Percentiles rank a stretch among this genome's conserved stretches.
Conservation (phyloP, 75 land plant genomes). For the Cunninghamia lanceolata region DNA sequence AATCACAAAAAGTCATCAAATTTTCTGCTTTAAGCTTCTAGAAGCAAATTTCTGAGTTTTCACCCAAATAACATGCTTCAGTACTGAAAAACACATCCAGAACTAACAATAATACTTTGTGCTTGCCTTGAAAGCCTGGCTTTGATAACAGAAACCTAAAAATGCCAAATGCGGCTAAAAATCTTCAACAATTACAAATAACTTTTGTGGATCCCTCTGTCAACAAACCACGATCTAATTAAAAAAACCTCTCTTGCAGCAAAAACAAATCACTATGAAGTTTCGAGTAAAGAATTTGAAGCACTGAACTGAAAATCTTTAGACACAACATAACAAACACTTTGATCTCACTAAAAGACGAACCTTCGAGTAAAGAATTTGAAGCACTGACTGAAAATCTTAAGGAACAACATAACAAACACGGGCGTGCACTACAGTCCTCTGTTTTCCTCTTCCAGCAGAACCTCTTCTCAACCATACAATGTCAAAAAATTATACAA, state of each 20-base stretch:
- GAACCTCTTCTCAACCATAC: background rate
- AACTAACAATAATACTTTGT: background rate
- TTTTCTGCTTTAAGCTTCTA: no score
- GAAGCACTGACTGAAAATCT: no score
- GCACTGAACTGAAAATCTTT: background rate
- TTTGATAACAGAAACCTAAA: background rate
- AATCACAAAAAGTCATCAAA: no score
- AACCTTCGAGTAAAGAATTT: no score
- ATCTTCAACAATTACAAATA: background rate
- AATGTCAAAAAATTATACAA: background rate
- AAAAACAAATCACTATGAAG: background rate
- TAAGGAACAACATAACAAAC: no score
- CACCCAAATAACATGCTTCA: no score
- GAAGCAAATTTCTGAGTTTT: background rate
- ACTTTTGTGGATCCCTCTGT: background rate
- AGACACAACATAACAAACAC: background rate
- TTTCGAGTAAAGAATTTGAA: background rate
- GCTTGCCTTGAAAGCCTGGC: background rate
- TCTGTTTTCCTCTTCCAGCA: background rate
- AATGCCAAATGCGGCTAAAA: background rate
- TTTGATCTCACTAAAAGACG: background rate
- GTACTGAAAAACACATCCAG: no score
- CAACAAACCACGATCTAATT: background rate
- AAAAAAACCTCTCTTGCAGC: background rate
- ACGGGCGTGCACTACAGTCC: slow-evolving; percentile 8